Evolutionary conservation across 345 rosid genomes (phyloP), one percentile per base, ranked within the genome.

Genomic region (Citropsis articulata): DNA sequence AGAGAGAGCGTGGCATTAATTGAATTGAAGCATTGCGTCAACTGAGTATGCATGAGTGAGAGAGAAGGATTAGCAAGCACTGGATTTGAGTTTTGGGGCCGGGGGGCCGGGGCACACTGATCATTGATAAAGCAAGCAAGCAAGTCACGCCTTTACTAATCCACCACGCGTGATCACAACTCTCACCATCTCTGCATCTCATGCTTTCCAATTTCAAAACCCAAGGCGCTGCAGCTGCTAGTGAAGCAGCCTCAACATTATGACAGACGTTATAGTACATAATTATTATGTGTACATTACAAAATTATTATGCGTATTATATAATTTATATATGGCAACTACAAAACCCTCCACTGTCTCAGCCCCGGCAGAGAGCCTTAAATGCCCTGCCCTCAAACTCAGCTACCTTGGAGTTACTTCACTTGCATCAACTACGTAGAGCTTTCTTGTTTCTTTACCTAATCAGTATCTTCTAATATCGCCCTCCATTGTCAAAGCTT

Each of bases 131-230:
- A 31, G 69, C 66, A 85, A 83, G 80, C 75, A 30, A n/a, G 50
- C 50, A 9, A 16, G 38, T 63, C 67, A 30, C 30, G 64, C 83
- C 86, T 83, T 85, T 83, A 78, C 83, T 69, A 78, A 76, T 85
- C 80, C 92, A 85, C 88, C 50, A 45, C 50, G 94, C 90, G 85
- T 87, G 91, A 84, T 79, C 33, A 71, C 77, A 13, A 45, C 50
- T 45, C 50, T 45, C 18, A 13, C 18, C 5, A n/a, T n/a, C n/a
- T n/a, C n/a, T n/a, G n/a, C 36, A 13, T 45, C 81, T 73, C 83
- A 77, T 84, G 86, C 88, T 87, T 78, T 86, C 82, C 60, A 67
- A 78, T 86, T 86, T 85, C 87, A 83, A 83, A 82, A 79, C 89
- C 92, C 90, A 84, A 90, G 45, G 81, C 78, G 75, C 75, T 62